Base-by-base conservation (phyloP, 2,329 filamentous ascomycete species). In the Aspergillus sp. region DNA sequence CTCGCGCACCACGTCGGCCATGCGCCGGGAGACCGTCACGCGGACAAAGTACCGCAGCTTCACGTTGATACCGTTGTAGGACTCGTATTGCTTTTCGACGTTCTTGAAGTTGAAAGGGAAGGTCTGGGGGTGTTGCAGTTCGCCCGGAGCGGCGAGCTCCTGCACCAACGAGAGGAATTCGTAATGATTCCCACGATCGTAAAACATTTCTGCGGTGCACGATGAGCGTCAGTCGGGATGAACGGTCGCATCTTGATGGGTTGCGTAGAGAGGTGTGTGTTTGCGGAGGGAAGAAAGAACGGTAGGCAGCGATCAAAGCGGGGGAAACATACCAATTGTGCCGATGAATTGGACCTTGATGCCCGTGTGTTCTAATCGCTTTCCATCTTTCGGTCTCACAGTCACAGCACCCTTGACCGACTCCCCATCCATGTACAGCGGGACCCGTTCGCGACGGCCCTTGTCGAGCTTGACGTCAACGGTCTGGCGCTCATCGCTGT, bases 81-180 rank as follows among this genome's bases (percentile, higher is more conserved):
- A 97, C 77, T 99, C 95, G 81, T 99, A 99, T 75, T 96, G 92
- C 81, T 99, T 99, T 83, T 99, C 94, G 66, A 99, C 91, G 74
- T 97, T 99, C 76, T 97, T 97, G 85, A 99, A 99, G 79, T 97
- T 96, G 84, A 99, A 99, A 63, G 96, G 91, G 74, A 96, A 97
- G 45, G 92, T 97, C 78, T 99, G 94, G 41, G 94, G 94, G 76
- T 99, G 95, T 72, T 97, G 94, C 53, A 99, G 88, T 79, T 99
- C 94, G 73, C 94, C 94, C 2, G 94, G 94, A 16, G 94, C 92
- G 16, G 94, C 94, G 38, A 99, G 86, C 76, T 99, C 94, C 76
- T 97, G 95, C 65, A 94, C 93, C 23, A 97, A 85, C 32, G 91
- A 96, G 55, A 99, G 88, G 76, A 99, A 99, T 77, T 99, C 94